Percentiles rank a stretch among this genome's conserved stretches.
Evolutionary conservation across 257 asterid genomes (phyloP).

Genomic region (Solanum lycopersicoides): DNA sequence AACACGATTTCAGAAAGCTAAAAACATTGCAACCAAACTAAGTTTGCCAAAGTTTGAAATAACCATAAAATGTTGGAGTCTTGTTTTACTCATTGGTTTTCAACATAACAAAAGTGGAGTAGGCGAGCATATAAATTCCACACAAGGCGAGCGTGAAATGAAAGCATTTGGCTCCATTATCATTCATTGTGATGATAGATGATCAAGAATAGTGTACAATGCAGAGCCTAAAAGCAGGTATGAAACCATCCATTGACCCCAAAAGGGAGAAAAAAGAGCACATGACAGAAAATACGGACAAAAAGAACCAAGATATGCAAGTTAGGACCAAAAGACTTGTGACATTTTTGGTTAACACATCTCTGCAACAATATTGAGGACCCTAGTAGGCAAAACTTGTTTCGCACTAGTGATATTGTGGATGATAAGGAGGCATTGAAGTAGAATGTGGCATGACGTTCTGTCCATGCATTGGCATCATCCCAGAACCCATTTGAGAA

Average conservation of each 20-base stretch:
- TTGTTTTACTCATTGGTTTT: neutral
- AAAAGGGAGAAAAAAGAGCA: neutral
- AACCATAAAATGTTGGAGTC: neutral
- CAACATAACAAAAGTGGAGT: neutral
- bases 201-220: neutral
- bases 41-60: neutral
- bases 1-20: neutral
- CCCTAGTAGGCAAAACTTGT: neutral
- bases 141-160: neutral
- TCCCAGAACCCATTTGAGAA: slow-evolving; percentile 38
- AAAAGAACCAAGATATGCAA: neutral
- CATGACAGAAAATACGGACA: neutral
- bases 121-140: neutral
- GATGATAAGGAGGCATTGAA: slow-evolving; percentile 57
- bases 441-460: slow-evolving; percentile 51
- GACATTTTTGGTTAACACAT: neutral
- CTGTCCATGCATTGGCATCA: slow-evolving; percentile 39
- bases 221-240: neutral
- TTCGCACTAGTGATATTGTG: slow-evolving; percentile 22
- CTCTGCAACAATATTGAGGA: neutral
- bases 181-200: neutral
- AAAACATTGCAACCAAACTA: too few relatives aligned
- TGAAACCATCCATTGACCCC: neutral
- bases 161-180: neutral
- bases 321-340: neutral